Conservation (phyloP, 2,329 filamentous ascomycete genomes). For the Fusarium neocosmosporiellum region DNA sequence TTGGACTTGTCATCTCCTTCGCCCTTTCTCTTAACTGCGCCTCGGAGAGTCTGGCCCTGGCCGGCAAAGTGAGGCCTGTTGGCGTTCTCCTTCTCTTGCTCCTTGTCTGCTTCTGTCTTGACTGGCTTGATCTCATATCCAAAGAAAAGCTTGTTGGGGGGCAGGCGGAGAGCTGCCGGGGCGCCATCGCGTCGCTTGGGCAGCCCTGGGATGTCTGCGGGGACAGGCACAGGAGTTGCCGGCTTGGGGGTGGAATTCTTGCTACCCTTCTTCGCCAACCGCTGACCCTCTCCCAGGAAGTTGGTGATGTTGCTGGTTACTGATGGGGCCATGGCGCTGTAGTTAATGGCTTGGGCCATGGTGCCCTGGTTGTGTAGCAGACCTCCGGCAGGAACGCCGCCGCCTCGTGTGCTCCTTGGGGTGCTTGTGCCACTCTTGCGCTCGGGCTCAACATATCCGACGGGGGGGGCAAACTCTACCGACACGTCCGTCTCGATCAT, state of each 20-base stretch:
- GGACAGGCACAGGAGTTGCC: constrained; percentile 71
- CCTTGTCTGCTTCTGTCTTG: constrained; percentile 79
- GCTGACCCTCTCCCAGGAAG: constrained; percentile 84
- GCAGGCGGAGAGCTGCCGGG: constrained; percentile 85
- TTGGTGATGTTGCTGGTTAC: constrained; percentile 78
- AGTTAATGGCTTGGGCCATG: constrained; percentile 99
- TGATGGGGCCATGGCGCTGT: constrained; percentile 86
- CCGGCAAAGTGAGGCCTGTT: constrained; percentile 83
- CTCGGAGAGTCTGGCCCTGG: constrained; percentile 82
- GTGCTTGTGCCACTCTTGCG: constrained; percentile 86
- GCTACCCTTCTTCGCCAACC: constrained; percentile 83
- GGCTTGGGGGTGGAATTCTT: constrained; percentile 75
- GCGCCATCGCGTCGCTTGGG: constrained; percentile 73
- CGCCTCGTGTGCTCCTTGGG: constrained; percentile 71
- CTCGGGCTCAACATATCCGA: constrained; percentile 93
- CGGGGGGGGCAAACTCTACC: constrained; percentile 93
- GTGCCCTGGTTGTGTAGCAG: constrained; percentile 85
- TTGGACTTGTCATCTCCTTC: constrained; percentile 61
- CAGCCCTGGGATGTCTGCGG: constrained; percentile 42
- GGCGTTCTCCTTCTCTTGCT: constrained; percentile 71
- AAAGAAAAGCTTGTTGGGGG: constrained; percentile 94
- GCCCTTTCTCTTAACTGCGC: constrained; percentile 77
- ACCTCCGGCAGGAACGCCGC: constrained; percentile 76
- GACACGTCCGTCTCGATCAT: constrained; percentile 97
- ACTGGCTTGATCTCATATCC: constrained; percentile 93